Conservation (phyloP, 2,329 filamentous ascomycete species). For the Arthrocladium fulminans region DNA sequence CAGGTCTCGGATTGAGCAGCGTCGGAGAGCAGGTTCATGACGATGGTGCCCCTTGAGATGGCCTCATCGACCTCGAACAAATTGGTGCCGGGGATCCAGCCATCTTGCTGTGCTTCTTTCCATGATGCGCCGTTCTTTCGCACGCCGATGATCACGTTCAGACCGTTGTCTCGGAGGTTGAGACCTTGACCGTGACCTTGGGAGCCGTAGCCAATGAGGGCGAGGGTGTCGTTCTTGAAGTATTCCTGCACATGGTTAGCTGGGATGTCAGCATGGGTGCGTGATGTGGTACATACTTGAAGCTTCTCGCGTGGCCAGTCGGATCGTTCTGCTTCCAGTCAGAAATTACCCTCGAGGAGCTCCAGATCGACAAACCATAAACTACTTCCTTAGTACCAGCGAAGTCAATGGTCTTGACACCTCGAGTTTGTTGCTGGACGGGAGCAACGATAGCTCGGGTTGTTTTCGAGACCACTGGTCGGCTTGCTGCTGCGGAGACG, state of each 20-base stretch:
- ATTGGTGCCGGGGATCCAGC: conserved; percentile 98
- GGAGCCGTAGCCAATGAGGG: conserved; percentile 96
- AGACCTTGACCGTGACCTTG: conserved; percentile 98
- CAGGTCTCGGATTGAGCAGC: conserved; percentile 98
- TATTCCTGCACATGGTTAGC: conserved; percentile 58
- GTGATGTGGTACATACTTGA: conserved; percentile 54
- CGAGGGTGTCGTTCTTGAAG: conserved; percentile 99
- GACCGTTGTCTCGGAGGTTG: conserved; percentile 98
- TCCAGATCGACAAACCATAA: conserved; percentile 55
- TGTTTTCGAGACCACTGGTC: conserved; percentile 40
- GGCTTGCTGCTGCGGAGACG: conserved; percentile 48
- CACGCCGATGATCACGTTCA: conserved; percentile 98
- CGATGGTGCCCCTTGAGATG: conserved; percentile 81
- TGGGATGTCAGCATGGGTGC: conserved; percentile 3
- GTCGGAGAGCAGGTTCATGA: conserved; percentile 99
- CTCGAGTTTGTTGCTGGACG: conserved; percentile 63
- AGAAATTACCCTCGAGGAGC: conserved; percentile 9
- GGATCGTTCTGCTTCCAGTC: conserved; percentile 62
- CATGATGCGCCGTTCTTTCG: conserved; percentile 97
- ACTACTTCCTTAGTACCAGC: conserved; percentile 90
- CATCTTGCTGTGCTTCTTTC: conserved; percentile 94
- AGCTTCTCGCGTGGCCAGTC: conserved; percentile 99
- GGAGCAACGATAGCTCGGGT: conserved; percentile 38
- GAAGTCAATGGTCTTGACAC: conserved; percentile 98
- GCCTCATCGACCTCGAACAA: conserved; percentile 97